A percentile compares a stretch with the other conserved stretches of the same genome.
Evolutionary conservation across 2,329 filamentous ascomycete genomes (phyloP).

Genomic region (Paecilomyces variotii): DNA sequence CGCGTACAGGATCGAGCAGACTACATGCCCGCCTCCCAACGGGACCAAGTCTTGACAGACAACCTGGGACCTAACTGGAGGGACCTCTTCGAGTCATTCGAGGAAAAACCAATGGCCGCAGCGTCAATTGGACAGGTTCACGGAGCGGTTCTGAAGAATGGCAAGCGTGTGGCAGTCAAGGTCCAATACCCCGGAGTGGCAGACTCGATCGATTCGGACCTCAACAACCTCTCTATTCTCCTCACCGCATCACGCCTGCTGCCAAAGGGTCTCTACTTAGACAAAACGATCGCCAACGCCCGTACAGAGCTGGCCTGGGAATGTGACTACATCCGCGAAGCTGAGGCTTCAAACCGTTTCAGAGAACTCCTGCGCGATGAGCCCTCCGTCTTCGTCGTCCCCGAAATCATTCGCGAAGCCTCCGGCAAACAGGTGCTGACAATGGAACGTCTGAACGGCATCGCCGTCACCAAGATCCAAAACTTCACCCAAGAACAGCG

Average conservation of each 20-base stretch:
- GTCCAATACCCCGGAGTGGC: constrained; percentile 96
- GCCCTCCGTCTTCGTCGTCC: constrained; percentile 66
- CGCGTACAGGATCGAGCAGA: constrained; percentile 94
- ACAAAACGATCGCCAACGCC: constrained; percentile 96
- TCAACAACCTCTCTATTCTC: constrained; percentile 86
- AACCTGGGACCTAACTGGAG: constrained; percentile 83
- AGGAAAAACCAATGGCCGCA: constrained; percentile 86
- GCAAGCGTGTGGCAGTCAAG: constrained; percentile 80
- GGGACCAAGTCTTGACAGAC: constrained; percentile 68
- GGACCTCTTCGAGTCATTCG: constrained; percentile 72
- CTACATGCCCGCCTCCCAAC: constrained; percentile 94
- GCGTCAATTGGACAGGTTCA: constrained; percentile 98
- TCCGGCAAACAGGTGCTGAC: constrained; percentile 82
- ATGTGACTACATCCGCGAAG: constrained; percentile 89
- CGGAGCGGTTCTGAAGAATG: constrained; percentile 67
- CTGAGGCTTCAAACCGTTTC: constrained; percentile 70
- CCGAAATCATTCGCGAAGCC: constrained; percentile 67
- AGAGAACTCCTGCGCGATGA: constrained; percentile 68
- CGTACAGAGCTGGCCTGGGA: constrained; percentile 91
- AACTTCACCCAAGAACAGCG: constrained; percentile 72
- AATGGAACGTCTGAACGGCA: constrained; percentile 83
- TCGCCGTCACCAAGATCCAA: constrained; percentile 72
- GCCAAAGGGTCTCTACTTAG: constrained; percentile 84
- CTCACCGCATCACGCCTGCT: constrained; percentile 84
- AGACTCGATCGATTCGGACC: constrained; percentile 89